Percentiles rank a stretch among this genome's conserved stretches.
Conservation (phyloP, 1,284 basidiomycete species). For the Nidula niveotomentosa region DNA sequence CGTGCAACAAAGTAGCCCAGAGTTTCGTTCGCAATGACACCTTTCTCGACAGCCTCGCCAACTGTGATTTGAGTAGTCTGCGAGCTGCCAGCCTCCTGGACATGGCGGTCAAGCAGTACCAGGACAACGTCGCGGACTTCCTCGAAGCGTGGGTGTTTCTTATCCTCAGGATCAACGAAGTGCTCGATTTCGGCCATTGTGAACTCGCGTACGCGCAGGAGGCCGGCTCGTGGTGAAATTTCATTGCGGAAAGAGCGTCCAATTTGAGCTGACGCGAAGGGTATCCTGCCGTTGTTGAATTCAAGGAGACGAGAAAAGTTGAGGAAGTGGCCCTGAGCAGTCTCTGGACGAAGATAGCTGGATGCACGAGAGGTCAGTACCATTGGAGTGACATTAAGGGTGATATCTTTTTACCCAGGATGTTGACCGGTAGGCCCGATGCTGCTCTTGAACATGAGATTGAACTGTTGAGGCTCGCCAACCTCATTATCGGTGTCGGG, state of each 20-base stretch:
- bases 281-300: conserved; percentile 96
- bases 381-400: no score
- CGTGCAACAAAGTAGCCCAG: conserved; percentile 97
- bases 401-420: conserved; percentile 64
- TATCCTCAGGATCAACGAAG: conserved; percentile 95
- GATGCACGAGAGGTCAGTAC: not conserved
- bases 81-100: conserved; percentile 79
- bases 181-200: conserved; percentile 99
- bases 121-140: conserved; percentile 82
- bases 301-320: conserved; percentile 98
- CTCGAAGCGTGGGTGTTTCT: conserved; percentile 82
- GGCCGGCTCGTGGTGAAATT: conserved; percentile 94
- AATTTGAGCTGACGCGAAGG: conserved; percentile 97
- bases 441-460: conserved; percentile 97
- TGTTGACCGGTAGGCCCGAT: conserved; percentile 98
- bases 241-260: conserved; percentile 98
- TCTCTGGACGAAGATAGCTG: conserved; percentile 96
- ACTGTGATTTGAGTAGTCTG: conserved; percentile 71
- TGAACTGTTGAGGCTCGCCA: conserved; percentile 93
- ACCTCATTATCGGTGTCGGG: conserved; percentile 95
- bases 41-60: conserved; percentile 87
- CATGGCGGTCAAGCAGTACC: conserved; percentile 79
- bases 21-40: conserved; percentile 95
- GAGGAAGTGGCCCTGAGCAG: conserved; percentile 98
- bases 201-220: conserved; percentile 97